These are phyloP conservation scores for Trichomonas gallinae DNA, from an alignment of 208 protist species.

Conservation along the genomic window DNA sequence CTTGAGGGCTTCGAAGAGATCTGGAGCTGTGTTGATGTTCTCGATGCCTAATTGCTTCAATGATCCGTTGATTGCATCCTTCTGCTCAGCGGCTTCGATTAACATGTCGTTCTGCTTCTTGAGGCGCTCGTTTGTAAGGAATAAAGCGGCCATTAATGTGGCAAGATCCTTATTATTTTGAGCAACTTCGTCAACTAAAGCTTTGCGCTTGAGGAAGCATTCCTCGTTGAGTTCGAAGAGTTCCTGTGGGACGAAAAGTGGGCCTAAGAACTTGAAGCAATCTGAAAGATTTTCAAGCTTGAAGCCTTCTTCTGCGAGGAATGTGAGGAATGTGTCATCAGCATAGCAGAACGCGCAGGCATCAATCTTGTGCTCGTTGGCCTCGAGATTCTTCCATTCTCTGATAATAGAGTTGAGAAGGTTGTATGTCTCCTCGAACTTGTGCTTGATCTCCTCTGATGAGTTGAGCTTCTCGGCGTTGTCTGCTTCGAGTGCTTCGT, in stretches of 20 bases:
- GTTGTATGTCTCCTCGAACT: neutral
- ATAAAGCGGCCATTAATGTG: neutral
- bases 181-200: neutral
- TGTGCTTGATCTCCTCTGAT: neutral
- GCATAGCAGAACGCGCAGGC: neutral
- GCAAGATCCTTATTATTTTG: neutral
- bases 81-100: neutral
- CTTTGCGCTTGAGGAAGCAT: neutral
- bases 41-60: neutral
- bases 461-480: neutral
- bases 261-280: neutral
- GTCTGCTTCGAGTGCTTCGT: neutral
- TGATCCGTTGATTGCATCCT: neutral
- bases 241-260: neutral
- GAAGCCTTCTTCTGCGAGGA: neutral
- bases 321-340: neutral
- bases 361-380: neutral
- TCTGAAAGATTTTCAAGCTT: neutral
- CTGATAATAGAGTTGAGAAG: neutral
- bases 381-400: neutral
- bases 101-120: neutral
- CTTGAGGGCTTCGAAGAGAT: neutral
- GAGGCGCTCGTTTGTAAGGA: neutral
- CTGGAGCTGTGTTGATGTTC: neutral
- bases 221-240: neutral